These are phyloP conservation scores for Saccharomyces hybrid DNA, from an alignment of 1,139 yeast genomes.

Conservation along the genomic window DNA sequence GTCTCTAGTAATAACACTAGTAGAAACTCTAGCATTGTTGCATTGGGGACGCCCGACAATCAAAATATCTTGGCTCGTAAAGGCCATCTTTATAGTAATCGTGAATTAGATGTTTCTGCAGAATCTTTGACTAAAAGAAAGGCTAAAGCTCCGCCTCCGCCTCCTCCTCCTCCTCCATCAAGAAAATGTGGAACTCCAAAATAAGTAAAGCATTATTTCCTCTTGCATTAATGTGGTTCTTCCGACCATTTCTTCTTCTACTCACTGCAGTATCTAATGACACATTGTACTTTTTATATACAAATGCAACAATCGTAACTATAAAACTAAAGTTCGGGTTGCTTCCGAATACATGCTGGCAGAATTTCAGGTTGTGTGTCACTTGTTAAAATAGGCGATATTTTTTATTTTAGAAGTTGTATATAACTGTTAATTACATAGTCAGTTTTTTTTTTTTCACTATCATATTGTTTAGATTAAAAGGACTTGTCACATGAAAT, in stretches of 20 bases:
- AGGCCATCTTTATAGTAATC: constrained; percentile 9
- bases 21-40: constrained; percentile 15
- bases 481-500: background rate
- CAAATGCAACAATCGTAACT: background rate
- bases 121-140: constrained; percentile 29
- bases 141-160: constrained; percentile 6
- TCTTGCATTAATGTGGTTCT: background rate
- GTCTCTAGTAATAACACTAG: constrained; percentile 11
- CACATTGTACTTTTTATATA: background rate
- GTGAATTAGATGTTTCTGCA: constrained; percentile 24
- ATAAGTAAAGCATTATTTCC: background rate
- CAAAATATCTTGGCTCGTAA: background rate
- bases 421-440: background rate
- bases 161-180: constrained; percentile 11
- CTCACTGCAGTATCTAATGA: background rate
- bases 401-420: background rate
- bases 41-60: constrained; percentile 1
- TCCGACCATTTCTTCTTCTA: background rate
- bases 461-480: background rate
- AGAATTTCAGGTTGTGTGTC: background rate
- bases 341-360: background rate
- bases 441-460: background rate
- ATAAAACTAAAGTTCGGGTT: background rate
- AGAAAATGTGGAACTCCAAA: constrained; percentile 1
- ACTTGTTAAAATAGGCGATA: background rate